phyloP scores from a whole-genome alignment of 1,139 yeast genomes.

The Saccharomyces pastorianus region DNA sequence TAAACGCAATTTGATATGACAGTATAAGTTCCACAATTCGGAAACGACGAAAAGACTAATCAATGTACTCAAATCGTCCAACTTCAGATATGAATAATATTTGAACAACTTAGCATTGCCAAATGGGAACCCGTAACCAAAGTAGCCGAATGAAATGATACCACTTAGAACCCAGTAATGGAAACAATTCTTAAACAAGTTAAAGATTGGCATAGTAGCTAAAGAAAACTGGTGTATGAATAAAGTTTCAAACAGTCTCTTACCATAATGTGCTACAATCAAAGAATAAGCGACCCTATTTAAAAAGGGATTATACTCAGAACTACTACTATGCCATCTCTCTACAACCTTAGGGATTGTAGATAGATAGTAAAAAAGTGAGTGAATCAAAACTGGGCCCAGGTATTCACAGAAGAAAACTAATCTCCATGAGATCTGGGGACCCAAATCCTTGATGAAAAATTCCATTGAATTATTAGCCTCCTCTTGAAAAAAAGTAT shows the following conservation, averaged over 20 bases:
- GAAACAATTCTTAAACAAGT: conserved; percentile 77
- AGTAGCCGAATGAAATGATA: conserved; percentile 54
- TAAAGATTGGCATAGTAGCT: conserved; percentile 85
- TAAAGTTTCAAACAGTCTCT: conserved; percentile 82
- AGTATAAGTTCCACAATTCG: conserved; percentile 63
- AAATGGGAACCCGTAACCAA: conserved; percentile 51
- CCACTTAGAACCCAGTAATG: conserved; percentile 94
- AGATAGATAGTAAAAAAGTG: conserved; percentile 45
- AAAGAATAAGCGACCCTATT: conserved; percentile 32
- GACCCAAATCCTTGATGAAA: conserved; percentile 80
- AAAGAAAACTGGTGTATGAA: conserved; percentile 77
- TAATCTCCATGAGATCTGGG: conserved; percentile 86
- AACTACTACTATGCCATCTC: conserved; percentile 10
- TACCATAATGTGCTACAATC: conserved; percentile 66
- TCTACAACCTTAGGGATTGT: conserved; percentile 8
- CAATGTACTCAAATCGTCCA: conserved; percentile 25
- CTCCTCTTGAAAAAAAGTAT: conserved; percentile 26
- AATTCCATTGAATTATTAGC: conserved; percentile 34
- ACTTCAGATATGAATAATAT: conserved; percentile 13
- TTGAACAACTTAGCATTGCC: conserved; percentile 17
- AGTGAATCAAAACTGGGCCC: conserved; percentile 81
- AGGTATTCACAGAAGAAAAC: conserved; percentile 80
- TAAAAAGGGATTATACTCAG: conserved; percentile 17
- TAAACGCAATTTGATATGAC: conserved; percentile 44
- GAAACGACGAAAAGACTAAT: conserved; percentile 51